Conservation (phyloP, 148 eudicot genomes). For the Mesembryanthemum crystallinum region DNA sequence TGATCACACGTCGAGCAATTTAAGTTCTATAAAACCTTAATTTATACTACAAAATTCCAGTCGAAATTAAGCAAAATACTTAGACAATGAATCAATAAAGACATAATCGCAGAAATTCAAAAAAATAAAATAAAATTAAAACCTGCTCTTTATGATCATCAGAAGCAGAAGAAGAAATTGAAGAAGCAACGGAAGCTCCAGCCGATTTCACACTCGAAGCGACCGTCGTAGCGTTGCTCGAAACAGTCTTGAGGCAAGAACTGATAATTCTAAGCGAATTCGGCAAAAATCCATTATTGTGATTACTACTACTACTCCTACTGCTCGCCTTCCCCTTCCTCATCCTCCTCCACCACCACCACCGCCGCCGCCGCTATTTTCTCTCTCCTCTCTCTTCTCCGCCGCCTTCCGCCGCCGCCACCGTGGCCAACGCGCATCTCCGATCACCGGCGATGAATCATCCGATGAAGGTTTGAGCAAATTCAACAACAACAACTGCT, state of each 20-base stretch:
- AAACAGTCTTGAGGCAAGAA: constrained; percentile 38
- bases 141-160: constrained; percentile 44
- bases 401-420: not conserved
- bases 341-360: no score
- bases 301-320: not conserved
- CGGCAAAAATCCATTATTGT: constrained; percentile 30
- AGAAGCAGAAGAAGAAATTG: constrained; percentile 28
- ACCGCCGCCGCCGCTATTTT: not conserved
- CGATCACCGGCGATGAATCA: not conserved
- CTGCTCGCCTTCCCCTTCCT: no score
- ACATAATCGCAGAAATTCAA: no score
- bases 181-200: constrained; percentile 27
- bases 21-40: no score
- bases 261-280: constrained; percentile 38
- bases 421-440: not conserved
- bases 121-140: no score
- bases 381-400: not conserved
- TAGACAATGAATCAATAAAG: no score
- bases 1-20: no score
- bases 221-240: constrained; percentile 36
- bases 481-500: not conserved
- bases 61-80: no score
- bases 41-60: no score
- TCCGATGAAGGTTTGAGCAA: no score
- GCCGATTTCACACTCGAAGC: constrained; percentile 25